Evolutionary conservation across 2,329 filamentous ascomycete genomes (phyloP), one percentile per base, ranked within the genome.

Genomic region (Whalleya microplaca): DNA sequence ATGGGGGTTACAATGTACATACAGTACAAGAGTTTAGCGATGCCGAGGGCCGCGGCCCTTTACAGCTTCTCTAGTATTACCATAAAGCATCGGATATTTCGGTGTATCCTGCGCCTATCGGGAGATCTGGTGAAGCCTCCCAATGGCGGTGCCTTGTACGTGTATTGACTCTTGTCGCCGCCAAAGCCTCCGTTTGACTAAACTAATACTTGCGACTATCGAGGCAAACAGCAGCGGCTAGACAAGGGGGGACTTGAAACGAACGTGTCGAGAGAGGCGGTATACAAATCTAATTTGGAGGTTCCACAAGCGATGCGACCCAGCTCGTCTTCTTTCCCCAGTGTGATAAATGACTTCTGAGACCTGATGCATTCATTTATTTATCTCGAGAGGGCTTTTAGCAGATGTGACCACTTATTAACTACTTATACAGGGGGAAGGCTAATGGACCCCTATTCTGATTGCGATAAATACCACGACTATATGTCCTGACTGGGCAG

Each of bases 221-320:
- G 32, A 37, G 32, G 3, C 32, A 37, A 14, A 14, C 5, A 14
- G 32, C 32, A 37, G 32, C 12, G 27, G 27, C 42, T 19, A 19
- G 42, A 3, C 19, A 44, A n/a, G n/a, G 42, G 8, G 27, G 19
- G 20, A 21, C n/a, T 14, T 41, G 27, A 32, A 19, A 40, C 20
- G n/a, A 27, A 40, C 19, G 29, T 8, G 44, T 32, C 21, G 44
- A 29, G 23, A 18, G 23, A 29, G 7, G 29, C 23, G 23, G 19
- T 18, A 45, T 23, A 32, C n/a, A 46, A 37, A 37, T 12, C 14
- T 37, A 48, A 48, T 41, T 48, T 48, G 2, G n/a, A 20, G 20
- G 32, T 48, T 48, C 45, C 45, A 48, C 45, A 21, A 32, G 8
- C n/a, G 18, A 48, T 48, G 45, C 21, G 29, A 48, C 29, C 29